Evolutionary conservation across 768 basidiomycete genomes (phyloP).

Genomic region (Amyloporia xantha): DNA sequence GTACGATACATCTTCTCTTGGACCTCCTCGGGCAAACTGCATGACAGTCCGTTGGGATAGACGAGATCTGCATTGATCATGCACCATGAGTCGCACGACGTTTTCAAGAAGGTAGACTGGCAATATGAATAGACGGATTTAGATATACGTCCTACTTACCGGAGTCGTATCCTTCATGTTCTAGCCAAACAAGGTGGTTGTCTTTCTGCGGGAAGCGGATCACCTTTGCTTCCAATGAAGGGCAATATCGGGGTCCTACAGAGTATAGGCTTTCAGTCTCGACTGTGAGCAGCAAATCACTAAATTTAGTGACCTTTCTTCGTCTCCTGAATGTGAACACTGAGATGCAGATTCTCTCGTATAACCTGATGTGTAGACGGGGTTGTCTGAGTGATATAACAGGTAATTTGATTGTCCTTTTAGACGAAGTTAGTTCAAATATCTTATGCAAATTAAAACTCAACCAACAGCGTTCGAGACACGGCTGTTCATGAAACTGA

Average conservation of each 20-base stretch:
- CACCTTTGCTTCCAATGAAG: constrained; percentile 85
- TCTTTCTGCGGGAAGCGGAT: constrained; percentile 68
- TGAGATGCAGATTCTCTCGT: constrained; percentile 65
- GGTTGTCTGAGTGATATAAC: constrained; percentile 71
- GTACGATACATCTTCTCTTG: constrained; percentile 82
- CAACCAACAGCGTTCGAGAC: constrained; percentile 63
- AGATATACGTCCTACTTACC: constrained; percentile 42
- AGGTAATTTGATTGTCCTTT: constrained; percentile 67
- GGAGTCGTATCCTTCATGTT: constrained; percentile 89
- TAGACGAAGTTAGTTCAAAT: not conserved
- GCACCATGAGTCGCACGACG: not conserved
- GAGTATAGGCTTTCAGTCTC: no score
- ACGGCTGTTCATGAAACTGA: constrained; percentile 63
- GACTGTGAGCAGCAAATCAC: no score
- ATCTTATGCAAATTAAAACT: not conserved
- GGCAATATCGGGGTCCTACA: constrained; percentile 85
- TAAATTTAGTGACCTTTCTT: constrained; percentile 62
- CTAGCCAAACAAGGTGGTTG: constrained; percentile 77
- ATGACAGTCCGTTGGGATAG: constrained; percentile 87
- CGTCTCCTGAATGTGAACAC: constrained; percentile 84
- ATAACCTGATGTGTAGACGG: constrained; percentile 69
- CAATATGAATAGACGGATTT: no score
- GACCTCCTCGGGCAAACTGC: constrained; percentile 79
- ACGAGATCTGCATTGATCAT: constrained; percentile 74
- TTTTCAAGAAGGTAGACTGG: not conserved